phyloP scores from a whole-genome alignment of 1,284 basidiomycete species.

The Amylostereum areolatum region DNA sequence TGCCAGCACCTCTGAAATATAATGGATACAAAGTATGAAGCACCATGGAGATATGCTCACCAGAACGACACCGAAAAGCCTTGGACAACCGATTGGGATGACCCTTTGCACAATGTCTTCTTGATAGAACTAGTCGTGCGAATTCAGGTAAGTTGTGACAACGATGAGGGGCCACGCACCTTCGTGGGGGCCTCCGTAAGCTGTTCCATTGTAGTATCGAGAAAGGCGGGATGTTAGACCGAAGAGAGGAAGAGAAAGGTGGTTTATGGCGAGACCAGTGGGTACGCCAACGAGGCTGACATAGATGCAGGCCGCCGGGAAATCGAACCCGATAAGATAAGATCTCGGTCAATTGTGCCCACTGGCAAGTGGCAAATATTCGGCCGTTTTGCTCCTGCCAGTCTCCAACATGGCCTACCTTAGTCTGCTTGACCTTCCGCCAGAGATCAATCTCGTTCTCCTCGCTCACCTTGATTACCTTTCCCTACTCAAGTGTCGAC shows the following conservation, averaged over 20 bases:
- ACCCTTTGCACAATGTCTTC: constrained; percentile 64
- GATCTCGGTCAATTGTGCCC: too few species aligned
- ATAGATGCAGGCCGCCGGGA: too few species aligned
- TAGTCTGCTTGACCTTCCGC: constrained; percentile 15
- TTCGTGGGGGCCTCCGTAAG: constrained; percentile 9
- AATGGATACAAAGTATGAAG: constrained; percentile 2
- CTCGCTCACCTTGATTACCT: constrained; percentile 22
- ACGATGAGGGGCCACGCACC: constrained; percentile 1
- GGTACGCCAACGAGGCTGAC: too few species aligned
- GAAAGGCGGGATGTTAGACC: background rate
- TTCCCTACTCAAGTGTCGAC: constrained; percentile 33
- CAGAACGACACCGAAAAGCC: constrained; percentile 46
- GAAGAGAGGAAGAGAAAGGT: too few species aligned
- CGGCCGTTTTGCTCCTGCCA: too few species aligned
- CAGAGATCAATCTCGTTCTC: constrained; percentile 22
- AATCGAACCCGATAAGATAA: too few species aligned
- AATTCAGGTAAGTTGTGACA: background rate
- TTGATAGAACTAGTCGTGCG: constrained; percentile 55
- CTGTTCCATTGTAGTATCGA: background rate
- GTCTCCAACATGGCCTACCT: constrained; percentile 4
- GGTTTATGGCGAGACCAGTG: too few species aligned
- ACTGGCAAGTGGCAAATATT: too few species aligned
- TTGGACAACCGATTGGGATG: constrained; percentile 26
- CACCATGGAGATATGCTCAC: constrained; percentile 25
- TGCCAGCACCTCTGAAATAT: constrained; percentile 69